These are phyloP conservation scores for Musa balbisiana DNA, from an alignment of 202 grass and related monocot species.

Conservation along the genomic window DNA sequence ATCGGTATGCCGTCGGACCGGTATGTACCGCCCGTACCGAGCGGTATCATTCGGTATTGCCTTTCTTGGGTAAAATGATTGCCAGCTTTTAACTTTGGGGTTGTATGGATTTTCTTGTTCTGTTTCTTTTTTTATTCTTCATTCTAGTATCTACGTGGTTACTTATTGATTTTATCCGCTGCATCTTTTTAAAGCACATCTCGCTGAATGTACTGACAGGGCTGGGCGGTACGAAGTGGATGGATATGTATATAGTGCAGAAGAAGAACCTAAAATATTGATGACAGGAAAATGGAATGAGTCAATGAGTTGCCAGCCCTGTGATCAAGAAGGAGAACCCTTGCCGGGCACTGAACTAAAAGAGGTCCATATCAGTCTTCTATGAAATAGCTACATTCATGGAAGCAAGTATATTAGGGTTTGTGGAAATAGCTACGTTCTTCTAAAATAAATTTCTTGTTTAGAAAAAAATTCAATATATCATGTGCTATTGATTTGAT, in stretches of 20 bases:
- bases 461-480: no score
- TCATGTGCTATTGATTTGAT: no score
- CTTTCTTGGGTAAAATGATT: no score
- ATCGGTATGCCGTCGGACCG: no score
- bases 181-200: neutral
- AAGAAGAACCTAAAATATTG: conserved; percentile 89
- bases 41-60: no score
- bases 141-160: neutral
- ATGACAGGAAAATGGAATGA: conserved; percentile 89
- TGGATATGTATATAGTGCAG: conserved; percentile 86
- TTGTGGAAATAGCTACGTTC: no score
- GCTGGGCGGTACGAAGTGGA: conserved; percentile 87
- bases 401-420: no score
- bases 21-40: no score
- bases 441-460: no score
- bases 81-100: neutral
- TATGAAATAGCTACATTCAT: neutral
- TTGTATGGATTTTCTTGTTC: neutral
- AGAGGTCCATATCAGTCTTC: conserved; percentile 39
- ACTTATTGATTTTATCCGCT: neutral
- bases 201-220: conserved; percentile 27
- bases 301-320: conserved; percentile 79
- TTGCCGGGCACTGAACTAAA: conserved; percentile 65
- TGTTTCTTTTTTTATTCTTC: neutral
- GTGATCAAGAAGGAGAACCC: conserved; percentile 90